Evolutionary conservation across 306 rosid genomes (phyloP), one percentile per base, ranked within the genome.

Genomic region (Canavalia ensiformis): DNA sequence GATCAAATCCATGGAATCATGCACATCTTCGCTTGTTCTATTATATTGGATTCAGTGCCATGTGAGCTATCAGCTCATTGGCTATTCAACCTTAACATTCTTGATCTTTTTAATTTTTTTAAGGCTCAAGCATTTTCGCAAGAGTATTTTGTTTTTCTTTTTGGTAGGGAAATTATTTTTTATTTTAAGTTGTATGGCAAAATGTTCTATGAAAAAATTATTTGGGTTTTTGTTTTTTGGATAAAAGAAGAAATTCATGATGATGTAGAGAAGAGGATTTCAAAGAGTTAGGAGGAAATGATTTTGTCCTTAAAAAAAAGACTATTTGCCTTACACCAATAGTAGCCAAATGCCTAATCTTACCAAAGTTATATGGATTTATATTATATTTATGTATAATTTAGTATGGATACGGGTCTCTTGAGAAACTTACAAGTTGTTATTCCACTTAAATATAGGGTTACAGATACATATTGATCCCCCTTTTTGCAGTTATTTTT

Each of bases 331-430:
- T 64, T 33, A 55, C 45, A 68, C 46, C 10, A 67, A 37, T 39
- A 82, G 56, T 56, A 70, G 58, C 72, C 11, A 13, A 8, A 7
- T 1, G 7, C 44, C 10, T 13, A 63, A 44, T 81, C 75, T 10
- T 56, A 33, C 62, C 45, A 55, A 56, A 45, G 72, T 75, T 75
- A 75, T 46, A 62, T 62, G 80, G 44, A 62, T n/a, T 63, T 73
- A 51, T 30, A 13, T 34, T 13, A 80, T 42, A 62, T 45, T 69
- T 50, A 60, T 78, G 33, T 46, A 42, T 60, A 34, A 64, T 35
- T 37, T 45, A 45, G 51, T 44, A 6, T 45, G 39, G 41, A 47
- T 29, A 33, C 31, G 29, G 18, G 46, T 76, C 78, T 76, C 59
- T 3, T 34, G 82, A 71, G 64, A 63, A 71, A 56, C 67, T 37